Evolutionary conservation across 164 flowering plant genomes (phyloP).

Genomic region (Akebia trifoliata): DNA sequence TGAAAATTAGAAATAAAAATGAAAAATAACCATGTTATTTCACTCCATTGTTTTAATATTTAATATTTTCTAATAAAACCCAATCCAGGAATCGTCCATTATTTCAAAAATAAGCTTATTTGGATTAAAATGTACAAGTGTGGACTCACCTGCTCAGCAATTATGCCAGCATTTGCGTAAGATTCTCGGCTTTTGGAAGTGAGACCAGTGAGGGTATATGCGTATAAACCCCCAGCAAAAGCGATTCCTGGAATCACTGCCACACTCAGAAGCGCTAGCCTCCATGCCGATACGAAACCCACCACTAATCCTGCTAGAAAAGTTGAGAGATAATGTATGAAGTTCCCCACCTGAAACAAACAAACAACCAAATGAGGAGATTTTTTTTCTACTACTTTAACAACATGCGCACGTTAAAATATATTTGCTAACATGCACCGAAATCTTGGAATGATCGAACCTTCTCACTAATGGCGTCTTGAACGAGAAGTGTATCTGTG

Average conservation of each 20-base stretch:
- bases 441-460: slow-evolving; percentile 31
- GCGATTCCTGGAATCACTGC: slow-evolving; percentile 98
- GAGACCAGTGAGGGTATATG: slow-evolving; percentile 88
- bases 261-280: slow-evolving; percentile 79
- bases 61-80: too few relatives aligned
- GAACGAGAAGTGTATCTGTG: slow-evolving; percentile 95
- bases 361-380: too few relatives aligned
- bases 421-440: background rate
- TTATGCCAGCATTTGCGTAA: slow-evolving; percentile 80
- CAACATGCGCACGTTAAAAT: background rate
- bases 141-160: slow-evolving; percentile 89
- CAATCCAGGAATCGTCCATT: too few relatives aligned
- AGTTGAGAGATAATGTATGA: slow-evolving; percentile 91
- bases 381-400: too few relatives aligned
- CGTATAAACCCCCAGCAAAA: slow-evolving; percentile 92
- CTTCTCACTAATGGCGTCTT: slow-evolving; percentile 99
- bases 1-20: too few relatives aligned
- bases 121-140: too few relatives aligned
- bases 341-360: slow-evolving; percentile 77
- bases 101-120: too few relatives aligned
- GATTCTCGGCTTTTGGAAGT: slow-evolving; percentile 93
- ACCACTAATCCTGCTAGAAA: slow-evolving; percentile 97
- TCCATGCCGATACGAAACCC: slow-evolving; percentile 97
- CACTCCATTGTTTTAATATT: too few relatives aligned
- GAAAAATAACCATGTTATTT: too few relatives aligned